Evolutionary conservation across 257 asterid genomes (phyloP).

Genomic region (Avicennia marina): DNA sequence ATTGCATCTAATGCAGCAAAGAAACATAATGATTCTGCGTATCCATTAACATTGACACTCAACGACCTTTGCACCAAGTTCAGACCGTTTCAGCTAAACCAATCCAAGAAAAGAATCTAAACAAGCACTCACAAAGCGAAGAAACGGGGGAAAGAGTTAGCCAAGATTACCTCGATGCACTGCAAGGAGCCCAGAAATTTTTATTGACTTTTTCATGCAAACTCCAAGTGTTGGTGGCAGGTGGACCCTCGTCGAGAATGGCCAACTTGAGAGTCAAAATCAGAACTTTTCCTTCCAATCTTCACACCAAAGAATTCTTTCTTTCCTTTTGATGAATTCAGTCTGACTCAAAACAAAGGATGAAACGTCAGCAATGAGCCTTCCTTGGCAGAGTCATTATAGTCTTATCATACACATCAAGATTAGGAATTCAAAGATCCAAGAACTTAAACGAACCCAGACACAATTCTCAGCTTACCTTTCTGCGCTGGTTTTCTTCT

Average conservation of each 20-base stretch:
- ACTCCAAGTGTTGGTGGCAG: not conserved
- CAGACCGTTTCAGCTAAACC: slow-evolving; percentile 8
- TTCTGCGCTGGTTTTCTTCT: too few species aligned
- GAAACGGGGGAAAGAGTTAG: not conserved
- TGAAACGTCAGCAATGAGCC: too few species aligned
- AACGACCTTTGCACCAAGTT: slow-evolving; percentile 17
- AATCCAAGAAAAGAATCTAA: not conserved
- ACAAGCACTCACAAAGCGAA: not conserved
- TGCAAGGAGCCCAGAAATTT: slow-evolving; percentile 17
- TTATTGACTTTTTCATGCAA: not conserved
- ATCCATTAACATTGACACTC: slow-evolving; percentile 9
- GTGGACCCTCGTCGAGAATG: slow-evolving; percentile 26
- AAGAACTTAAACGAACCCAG: too few species aligned
- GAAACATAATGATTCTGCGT: not conserved
- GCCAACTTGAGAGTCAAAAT: slow-evolving; percentile 25
- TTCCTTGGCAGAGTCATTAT: too few species aligned
- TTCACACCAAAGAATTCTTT: too few species aligned
- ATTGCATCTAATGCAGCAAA: slow-evolving; percentile 18
- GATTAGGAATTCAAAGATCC: too few species aligned
- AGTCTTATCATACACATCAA: too few species aligned
- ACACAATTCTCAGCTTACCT: too few species aligned
- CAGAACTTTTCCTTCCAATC: slow-evolving; percentile 28
- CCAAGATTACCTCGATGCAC: slow-evolving; percentile 41
- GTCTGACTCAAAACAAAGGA: too few species aligned
- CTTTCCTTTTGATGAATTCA: too few species aligned